Conservation (phyloP, 345 rosid species). For the Heritiera littoralis region DNA sequence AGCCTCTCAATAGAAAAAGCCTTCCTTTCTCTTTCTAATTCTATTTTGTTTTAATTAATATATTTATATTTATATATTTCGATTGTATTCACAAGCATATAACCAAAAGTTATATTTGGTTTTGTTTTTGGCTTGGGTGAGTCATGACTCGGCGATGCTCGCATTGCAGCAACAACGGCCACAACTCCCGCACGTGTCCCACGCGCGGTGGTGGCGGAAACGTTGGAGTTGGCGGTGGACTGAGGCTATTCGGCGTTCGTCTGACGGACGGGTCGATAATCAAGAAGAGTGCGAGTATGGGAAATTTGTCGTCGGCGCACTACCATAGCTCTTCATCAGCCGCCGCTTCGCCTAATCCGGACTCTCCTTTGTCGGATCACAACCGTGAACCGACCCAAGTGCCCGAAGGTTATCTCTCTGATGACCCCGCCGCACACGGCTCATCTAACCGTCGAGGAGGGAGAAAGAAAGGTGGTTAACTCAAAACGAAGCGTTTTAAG, state of each 20-base stretch:
- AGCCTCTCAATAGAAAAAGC: not conserved
- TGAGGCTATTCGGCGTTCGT: conserved; percentile 86
- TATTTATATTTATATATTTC: not conserved
- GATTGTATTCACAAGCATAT: not conserved
- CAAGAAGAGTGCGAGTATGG: conserved; percentile 96
- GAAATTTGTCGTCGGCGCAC: conserved; percentile 64
- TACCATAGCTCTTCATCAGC: conserved; percentile 69
- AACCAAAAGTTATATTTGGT: not conserved
- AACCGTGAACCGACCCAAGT: conserved; percentile 43
- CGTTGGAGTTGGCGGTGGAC: conserved; percentile 40
- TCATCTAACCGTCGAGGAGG: conserved; percentile 67
- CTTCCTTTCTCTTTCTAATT: not conserved
- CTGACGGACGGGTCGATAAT: conserved; percentile 90
- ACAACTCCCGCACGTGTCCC: conserved; percentile 90
- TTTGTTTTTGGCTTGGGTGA: conserved; percentile 11
- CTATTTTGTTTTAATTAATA: not conserved
- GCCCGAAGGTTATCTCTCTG: conserved; percentile 77
- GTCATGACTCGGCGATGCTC: conserved; percentile 71
- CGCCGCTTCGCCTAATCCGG: conserved; percentile 67
- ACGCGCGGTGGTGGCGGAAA: conserved; percentile 49
- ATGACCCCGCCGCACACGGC: conserved; percentile 65
- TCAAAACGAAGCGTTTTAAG: not conserved
- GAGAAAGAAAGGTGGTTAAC: conserved; percentile 75
- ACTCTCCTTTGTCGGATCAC: conserved; percentile 72
- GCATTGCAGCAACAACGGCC: conserved; percentile 97